Evolutionary conservation across 83 land plant species (phyloP).

Genomic region (Isoetes engelmannii): DNA sequence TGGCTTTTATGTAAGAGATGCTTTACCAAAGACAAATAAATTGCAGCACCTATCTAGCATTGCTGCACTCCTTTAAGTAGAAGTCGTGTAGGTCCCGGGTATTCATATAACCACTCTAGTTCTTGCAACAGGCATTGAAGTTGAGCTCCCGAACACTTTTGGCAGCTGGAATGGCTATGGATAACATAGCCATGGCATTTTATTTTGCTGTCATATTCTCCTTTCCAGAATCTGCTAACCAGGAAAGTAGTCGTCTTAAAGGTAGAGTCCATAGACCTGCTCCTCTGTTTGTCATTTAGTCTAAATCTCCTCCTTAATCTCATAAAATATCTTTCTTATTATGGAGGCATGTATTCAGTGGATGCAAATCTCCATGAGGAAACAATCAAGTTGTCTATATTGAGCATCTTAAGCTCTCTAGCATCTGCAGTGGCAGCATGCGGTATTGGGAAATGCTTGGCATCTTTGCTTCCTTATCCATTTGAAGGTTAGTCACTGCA

Average conservation of each 20-base stretch:
- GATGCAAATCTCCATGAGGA: no score
- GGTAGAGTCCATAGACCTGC: no score
- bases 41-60: no score
- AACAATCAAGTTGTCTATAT: no score
- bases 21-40: no score
- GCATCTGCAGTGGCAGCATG: conserved; percentile 43
- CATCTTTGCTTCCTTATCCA: conserved; percentile 30
- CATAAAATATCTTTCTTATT: no score
- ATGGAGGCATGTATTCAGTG: no score
- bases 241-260: no score
- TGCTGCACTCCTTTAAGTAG: no score
- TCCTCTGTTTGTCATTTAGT: no score
- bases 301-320: no score
- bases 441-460: conserved; percentile 27
- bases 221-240: conserved; percentile 15
- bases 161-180: conserved; percentile 49
- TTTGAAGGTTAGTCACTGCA: conserved; percentile 27
- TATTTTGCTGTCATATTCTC: conserved; percentile 42
- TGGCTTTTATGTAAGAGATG: no score
- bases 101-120: background rate
- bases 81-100: background rate
- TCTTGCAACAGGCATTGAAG: conserved; percentile 29
- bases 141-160: conserved; percentile 28
- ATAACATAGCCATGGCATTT: conserved; percentile 45
- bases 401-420: conserved; percentile 7